Evolutionary conservation across 352 stramenopile species (phyloP).

Genomic region (Albugo laibachii): DNA sequence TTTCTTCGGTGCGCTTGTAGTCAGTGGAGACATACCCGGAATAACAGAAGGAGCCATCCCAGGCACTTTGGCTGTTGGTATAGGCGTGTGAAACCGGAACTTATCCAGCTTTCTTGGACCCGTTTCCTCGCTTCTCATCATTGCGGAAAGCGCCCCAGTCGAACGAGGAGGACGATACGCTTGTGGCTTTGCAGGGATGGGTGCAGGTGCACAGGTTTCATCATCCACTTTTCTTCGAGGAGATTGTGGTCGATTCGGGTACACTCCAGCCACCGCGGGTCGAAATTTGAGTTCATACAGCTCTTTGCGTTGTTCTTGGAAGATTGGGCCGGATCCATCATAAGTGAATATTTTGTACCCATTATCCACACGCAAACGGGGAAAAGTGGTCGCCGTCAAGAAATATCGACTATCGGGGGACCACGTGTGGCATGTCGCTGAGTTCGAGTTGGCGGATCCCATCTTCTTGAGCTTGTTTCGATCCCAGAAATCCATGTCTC

Average conservation of each 20-base stretch:
- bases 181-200: slow-evolving; percentile 37
- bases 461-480: slow-evolving; percentile 94
- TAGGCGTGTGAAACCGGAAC: slow-evolving; percentile 61
- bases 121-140: slow-evolving; percentile 81
- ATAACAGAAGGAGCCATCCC: slow-evolving; percentile 8
- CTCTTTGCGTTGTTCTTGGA: slow-evolving; percentile 61
- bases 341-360: slow-evolving; percentile 93
- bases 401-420: slow-evolving; percentile 91
- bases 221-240: slow-evolving; percentile 49
- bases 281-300: slow-evolving; percentile 80
- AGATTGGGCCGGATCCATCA: slow-evolving; percentile 81
- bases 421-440: slow-evolving; percentile 76
- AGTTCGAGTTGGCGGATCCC: slow-evolving; percentile 61
- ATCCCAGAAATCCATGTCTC: slow-evolving; percentile 92
- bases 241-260: slow-evolving; percentile 77
- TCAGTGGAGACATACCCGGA: slow-evolving; percentile 24
- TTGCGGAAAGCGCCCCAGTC: slow-evolving; percentile 80
- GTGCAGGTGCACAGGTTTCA: slow-evolving; percentile 7
- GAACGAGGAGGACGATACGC: slow-evolving; percentile 78
- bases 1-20: slow-evolving; percentile 28
- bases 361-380: slow-evolving; percentile 98
- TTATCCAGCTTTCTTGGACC: slow-evolving; percentile 65
- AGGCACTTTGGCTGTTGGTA: slow-evolving; percentile 6
- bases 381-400: slow-evolving; percentile 89
- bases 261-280: slow-evolving; percentile 46